A percentile compares a stretch with the other conserved stretches of the same genome.
Conservation (phyloP, 169 alveolate species). For the Plasmodium adleri region DNA sequence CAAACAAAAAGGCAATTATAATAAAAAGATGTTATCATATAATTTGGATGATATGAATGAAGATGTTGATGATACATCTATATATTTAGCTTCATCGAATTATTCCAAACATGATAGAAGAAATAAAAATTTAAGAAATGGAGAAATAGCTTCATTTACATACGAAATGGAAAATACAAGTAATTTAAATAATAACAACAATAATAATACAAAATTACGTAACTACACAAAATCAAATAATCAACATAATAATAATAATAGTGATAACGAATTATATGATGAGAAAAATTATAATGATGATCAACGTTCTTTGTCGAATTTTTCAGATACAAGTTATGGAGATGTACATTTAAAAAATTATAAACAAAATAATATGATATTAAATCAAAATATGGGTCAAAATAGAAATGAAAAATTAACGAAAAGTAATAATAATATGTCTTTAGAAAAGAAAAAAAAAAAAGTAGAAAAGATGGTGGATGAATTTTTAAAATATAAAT, state of each 20-base stretch:
- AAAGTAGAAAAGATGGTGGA: conserved; percentile 74
- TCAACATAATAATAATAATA: conserved; percentile 27
- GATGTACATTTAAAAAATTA: neutral
- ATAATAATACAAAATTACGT: no score
- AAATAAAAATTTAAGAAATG: conserved; percentile 8
- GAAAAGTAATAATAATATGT: neutral
- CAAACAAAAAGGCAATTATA: conserved; percentile 34
- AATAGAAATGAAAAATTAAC: conserved; percentile 24
- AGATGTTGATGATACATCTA: conserved; percentile 33
- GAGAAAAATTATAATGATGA: conserved; percentile 23
- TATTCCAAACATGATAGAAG: conserved; percentile 45
- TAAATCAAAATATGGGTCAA: conserved; percentile 19
- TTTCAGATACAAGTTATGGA: conserved; percentile 5
- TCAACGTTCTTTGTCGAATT: neutral
- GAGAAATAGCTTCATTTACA: conserved; percentile 1
- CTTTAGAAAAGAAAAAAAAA: conserved; percentile 14
- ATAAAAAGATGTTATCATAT: conserved; percentile 35
- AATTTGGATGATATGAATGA: conserved; percentile 51
- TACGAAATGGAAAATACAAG: conserved; percentile 11
- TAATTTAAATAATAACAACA: neutral
- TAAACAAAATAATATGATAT: conserved; percentile 18
- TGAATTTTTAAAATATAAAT: conserved; percentile 52
- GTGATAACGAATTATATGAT: conserved; percentile 11
- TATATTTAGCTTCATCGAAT: conserved; percentile 21
- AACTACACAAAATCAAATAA: conserved; percentile 18